phyloP scores from a whole-genome alignment of 2,329 filamentous ascomycete genomes.

The Pseudogymnoascus sp. region DNA sequence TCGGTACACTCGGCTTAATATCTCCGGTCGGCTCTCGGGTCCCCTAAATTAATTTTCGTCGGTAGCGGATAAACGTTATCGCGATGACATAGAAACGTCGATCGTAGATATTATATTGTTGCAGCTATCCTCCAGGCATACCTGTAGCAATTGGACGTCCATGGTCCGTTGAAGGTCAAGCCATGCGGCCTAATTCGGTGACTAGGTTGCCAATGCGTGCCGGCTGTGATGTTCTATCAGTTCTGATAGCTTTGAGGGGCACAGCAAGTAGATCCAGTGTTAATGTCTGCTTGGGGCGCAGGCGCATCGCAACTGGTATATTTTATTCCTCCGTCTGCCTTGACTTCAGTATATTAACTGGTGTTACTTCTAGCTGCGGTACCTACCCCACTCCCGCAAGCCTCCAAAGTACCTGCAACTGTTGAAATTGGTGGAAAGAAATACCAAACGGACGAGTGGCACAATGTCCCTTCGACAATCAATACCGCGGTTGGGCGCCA shows the following conservation, averaged over 20 bases:
- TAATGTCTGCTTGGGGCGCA: conserved; percentile 22
- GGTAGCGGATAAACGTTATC: not conserved
- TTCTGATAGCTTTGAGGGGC: conserved; percentile 21
- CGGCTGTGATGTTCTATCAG: conserved; percentile 17
- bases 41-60: not conserved
- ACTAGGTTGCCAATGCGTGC: conserved; percentile 15
- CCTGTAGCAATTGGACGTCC: not conserved
- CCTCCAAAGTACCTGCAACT: not conserved
- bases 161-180: conserved; percentile 8
- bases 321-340: not conserved
- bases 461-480: conserved; percentile 73
- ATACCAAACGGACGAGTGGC: conserved; percentile 70
- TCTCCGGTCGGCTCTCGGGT: conserved; percentile 2
- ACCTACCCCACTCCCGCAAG: not conserved
- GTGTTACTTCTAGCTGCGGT: not conserved
- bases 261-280: conserved; percentile 13
- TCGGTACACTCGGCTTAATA: not conserved
- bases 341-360: not conserved
- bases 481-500: conserved; percentile 63
- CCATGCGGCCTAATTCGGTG: conserved; percentile 20
- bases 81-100: not conserved
- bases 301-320: conserved; percentile 22
- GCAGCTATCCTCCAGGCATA: not conserved
- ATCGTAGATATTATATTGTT: not conserved
- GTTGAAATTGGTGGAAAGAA: conserved; percentile 35